Evolutionary conservation across 2,329 filamentous ascomycete genomes (phyloP).

Genomic region (Fusarium haematococcum): DNA sequence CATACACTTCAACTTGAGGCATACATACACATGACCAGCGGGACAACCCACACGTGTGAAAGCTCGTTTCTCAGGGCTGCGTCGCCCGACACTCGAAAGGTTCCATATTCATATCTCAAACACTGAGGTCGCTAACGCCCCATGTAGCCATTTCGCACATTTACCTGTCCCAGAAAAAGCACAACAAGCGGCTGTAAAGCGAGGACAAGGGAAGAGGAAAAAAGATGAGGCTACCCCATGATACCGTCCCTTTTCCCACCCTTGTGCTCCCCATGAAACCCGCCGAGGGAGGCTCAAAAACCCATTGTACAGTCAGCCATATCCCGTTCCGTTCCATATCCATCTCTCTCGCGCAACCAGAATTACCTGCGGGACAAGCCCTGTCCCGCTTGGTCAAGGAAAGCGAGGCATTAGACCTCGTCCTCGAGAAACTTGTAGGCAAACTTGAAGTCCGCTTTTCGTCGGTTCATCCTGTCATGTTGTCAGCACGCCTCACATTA

Average conservation of each 20-base stretch:
- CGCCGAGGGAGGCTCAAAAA: slow-evolving; percentile 26
- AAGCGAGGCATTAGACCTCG: slow-evolving; percentile 69
- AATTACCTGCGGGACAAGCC: neutral
- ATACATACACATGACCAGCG: neutral
- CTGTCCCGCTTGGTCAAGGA: neutral
- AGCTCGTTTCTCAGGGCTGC: slow-evolving; percentile 18
- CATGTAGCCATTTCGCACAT: slow-evolving; percentile 29
- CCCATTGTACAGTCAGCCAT: slow-evolving; percentile 30
- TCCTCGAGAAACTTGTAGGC: slow-evolving; percentile 98
- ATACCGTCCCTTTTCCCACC: slow-evolving; percentile 15
- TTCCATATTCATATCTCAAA: slow-evolving; percentile 37
- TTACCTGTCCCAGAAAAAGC: slow-evolving; percentile 26
- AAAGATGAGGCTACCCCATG: slow-evolving; percentile 23
- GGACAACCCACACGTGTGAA: neutral
- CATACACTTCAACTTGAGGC: neutral
- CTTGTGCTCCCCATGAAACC: slow-evolving; percentile 21
- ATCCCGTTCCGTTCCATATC: slow-evolving; percentile 30
- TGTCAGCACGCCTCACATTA: slow-evolving; percentile 28
- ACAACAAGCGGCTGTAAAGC: slow-evolving; percentile 25
- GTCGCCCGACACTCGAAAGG: slow-evolving; percentile 25
- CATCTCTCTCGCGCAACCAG: slow-evolving; percentile 14
- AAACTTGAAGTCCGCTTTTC: slow-evolving; percentile 98
- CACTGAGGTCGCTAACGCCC: slow-evolving; percentile 27
- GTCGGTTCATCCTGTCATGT: slow-evolving; percentile 88
- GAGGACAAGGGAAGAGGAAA: slow-evolving; percentile 3